phyloP scores from a whole-genome alignment of 805 yeast genomes.

The Debaryomyces castellii region DNA sequence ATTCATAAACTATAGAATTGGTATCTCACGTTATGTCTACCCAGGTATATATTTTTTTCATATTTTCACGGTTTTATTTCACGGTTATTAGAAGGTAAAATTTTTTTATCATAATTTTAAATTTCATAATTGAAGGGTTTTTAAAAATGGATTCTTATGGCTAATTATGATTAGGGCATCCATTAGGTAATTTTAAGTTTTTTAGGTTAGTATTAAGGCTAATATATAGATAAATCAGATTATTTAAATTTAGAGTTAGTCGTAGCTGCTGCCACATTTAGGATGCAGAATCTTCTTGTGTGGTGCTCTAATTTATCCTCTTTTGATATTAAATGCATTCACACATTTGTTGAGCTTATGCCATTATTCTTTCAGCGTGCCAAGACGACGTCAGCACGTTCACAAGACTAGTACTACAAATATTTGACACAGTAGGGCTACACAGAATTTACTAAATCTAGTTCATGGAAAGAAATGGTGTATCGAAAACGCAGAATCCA shows the following conservation, averaged over 20 bases:
- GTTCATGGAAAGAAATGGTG: constrained; percentile 9
- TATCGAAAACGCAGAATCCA: constrained; percentile 44
- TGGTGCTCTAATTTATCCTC: too few relatives aligned
- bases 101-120: not conserved
- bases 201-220: not conserved
- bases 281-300: too few relatives aligned
- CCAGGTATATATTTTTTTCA: not conserved
- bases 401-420: too few relatives aligned
- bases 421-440: too few relatives aligned
- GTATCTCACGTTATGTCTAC: not conserved
- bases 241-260: not conserved
- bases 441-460: too few relatives aligned
- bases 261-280: not conserved
- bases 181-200: not conserved
- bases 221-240: not conserved
- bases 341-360: too few relatives aligned
- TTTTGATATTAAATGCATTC: too few relatives aligned
- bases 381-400: too few relatives aligned
- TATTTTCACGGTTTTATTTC: not conserved
- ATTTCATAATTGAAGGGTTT: not conserved
- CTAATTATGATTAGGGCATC: not conserved
- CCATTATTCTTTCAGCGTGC: too few relatives aligned
- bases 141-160: not conserved
- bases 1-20: not conserved
- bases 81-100: not conserved